These are phyloP conservation scores for Rhizophora apiculata DNA, from an alignment of 345 rosid genomes.

Conservation along the genomic window DNA sequence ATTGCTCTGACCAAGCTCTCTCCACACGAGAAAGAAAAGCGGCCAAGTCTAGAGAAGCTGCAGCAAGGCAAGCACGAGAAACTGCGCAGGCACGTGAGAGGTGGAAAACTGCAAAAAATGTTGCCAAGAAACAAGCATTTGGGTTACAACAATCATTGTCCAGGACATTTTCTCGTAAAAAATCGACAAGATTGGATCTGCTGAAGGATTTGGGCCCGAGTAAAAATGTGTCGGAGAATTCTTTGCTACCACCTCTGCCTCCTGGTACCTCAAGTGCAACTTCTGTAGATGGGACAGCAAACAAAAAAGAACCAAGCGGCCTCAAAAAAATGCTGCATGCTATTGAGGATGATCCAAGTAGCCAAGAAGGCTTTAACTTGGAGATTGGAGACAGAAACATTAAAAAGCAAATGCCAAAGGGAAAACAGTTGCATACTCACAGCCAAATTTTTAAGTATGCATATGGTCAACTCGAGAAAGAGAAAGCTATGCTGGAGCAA, in stretches of 20 bases:
- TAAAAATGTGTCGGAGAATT: constrained; percentile 21
- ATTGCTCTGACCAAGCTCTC: constrained; percentile 35
- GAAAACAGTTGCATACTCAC: constrained; percentile 62
- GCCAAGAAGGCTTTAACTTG: constrained; percentile 52
- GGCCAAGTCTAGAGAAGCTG: constrained; percentile 40
- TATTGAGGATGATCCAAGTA: constrained; percentile 54
- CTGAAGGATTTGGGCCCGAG: constrained; percentile 12
- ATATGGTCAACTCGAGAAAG: constrained; percentile 88
- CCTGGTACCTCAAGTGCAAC: constrained; percentile 20
- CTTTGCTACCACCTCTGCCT: constrained; percentile 19
- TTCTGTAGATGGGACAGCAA: constrained; percentile 37
- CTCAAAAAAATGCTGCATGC: constrained; percentile 63
- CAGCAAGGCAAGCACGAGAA: constrained; percentile 78
- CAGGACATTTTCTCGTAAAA: constrained; percentile 65
- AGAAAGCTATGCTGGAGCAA: constrained; percentile 71
- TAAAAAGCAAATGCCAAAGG: constrained; percentile 68
- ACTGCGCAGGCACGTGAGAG: constrained; percentile 88
- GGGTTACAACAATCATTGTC: constrained; percentile 65
- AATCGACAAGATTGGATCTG: constrained; percentile 33
- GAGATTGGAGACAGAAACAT: constrained; percentile 51
- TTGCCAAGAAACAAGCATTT: constrained; percentile 47
- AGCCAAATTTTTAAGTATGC: constrained; percentile 92
- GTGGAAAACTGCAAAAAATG: constrained; percentile 68
- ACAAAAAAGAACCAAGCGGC: constrained; percentile 47
- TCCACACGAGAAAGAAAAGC: constrained; percentile 29